Evolutionary conservation across 768 basidiomycete species (phyloP).

Genomic region (Chlorophyllum brunneum): DNA sequence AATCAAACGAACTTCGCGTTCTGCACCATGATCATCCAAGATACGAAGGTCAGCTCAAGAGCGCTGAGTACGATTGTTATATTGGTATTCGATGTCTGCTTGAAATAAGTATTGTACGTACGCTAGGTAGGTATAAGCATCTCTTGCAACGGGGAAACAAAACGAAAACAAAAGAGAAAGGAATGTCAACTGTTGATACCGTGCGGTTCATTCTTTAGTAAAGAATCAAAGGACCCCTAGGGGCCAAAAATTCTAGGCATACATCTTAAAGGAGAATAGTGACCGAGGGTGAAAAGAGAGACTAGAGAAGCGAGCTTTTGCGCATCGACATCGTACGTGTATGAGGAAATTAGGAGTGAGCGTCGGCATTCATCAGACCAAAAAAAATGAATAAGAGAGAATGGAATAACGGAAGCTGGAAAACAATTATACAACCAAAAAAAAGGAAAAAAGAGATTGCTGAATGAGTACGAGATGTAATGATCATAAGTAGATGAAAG

Average conservation of each 20-base stretch:
- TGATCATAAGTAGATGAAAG: conserved; percentile 6
- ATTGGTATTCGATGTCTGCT: too few relatives aligned
- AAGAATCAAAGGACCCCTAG: neutral
- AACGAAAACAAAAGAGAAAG: conserved; percentile 1
- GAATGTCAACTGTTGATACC: too few relatives aligned
- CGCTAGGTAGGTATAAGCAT: conserved; percentile 20
- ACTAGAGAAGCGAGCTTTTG: conserved; percentile 1
- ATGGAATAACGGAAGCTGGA: conserved; percentile 1
- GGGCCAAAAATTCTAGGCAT: neutral
- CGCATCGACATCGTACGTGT: neutral
- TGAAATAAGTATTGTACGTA: conserved; percentile 14
- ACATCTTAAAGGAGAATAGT: neutral
- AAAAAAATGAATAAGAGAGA: conserved; percentile 10
- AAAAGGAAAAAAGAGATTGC: conserved; percentile 1
- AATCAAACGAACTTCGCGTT: too few relatives aligned
- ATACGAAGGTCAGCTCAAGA: too few relatives aligned
- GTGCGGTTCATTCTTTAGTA: neutral
- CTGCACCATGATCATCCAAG: too few relatives aligned
- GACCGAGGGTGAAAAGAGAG: neutral
- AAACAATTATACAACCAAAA: conserved; percentile 7
- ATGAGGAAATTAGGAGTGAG: neutral
- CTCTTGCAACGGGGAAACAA: conserved; percentile 2
- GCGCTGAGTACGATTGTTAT: too few relatives aligned
- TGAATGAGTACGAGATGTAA: conserved; percentile 4
- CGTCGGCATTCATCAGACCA: too few relatives aligned